Conservation (phyloP, 148 eudicot species). For the Gaultheria prostrata region DNA sequence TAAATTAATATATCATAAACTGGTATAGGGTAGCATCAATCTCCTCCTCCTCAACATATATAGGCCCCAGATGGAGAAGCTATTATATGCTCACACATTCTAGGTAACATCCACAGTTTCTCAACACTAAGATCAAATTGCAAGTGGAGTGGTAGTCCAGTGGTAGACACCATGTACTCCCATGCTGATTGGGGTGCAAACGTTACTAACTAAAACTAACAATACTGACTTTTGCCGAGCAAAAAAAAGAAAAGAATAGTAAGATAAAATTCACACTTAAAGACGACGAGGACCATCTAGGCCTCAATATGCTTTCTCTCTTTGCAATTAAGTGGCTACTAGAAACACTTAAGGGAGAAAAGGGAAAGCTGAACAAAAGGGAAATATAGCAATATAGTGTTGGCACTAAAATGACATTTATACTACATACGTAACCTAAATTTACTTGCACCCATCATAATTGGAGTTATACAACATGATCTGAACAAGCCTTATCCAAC, state of each 20-base stretch:
- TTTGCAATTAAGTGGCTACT: neutral
- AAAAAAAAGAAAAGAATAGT: neutral
- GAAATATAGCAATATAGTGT: neutral
- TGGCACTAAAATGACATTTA: neutral
- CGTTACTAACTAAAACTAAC: too few species aligned
- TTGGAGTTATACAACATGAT: neutral
- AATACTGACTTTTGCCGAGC: too few species aligned
- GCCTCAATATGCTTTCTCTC: neutral
- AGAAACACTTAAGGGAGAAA: neutral
- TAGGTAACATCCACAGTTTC: neutral
- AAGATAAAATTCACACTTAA: neutral
- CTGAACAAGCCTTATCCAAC: neutral
- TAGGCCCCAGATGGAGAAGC: neutral
- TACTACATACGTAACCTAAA: neutral
- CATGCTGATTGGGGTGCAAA: too few species aligned
- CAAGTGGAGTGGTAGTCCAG: too few species aligned
- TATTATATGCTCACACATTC: neutral
- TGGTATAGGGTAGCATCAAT: neutral
- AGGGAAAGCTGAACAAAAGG: neutral
- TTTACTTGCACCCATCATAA: neutral
- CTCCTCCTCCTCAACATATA: neutral
- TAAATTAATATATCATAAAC: neutral
- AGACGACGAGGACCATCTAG: neutral
- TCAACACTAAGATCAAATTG: neutral
- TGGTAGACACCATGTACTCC: too few species aligned